Conservation (phyloP, 2,329 filamentous ascomycete species). For the Penicillium hordei region DNA sequence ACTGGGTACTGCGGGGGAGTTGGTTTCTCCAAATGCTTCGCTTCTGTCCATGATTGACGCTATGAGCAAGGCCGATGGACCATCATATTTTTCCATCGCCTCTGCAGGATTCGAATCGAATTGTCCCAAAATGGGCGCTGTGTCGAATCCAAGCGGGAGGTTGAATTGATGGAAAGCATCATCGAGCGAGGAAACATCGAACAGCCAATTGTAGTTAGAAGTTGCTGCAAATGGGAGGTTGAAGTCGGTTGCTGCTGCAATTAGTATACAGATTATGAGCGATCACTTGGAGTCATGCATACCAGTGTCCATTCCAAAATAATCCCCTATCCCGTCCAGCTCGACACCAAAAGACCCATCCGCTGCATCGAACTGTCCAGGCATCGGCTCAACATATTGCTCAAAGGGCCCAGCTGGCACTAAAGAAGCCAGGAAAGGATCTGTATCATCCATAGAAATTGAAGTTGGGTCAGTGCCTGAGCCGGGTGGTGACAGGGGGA, state of each 20-base stretch:
- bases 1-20: constrained; percentile 8
- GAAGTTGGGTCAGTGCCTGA: constrained; percentile 27
- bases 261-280: background rate
- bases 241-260: constrained; percentile 56
- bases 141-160: constrained; percentile 26
- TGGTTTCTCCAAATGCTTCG: background rate
- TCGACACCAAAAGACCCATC: constrained; percentile 32
- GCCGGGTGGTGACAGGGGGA: constrained; percentile 30
- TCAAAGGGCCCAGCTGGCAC: constrained; percentile 34
- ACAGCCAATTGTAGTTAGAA: constrained; percentile 63
- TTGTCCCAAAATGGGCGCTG: constrained; percentile 23
- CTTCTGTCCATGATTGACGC: constrained; percentile 26
- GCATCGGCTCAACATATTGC: constrained; percentile 34
- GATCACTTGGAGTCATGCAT: constrained; percentile 5
- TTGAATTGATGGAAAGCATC: constrained; percentile 32
- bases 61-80: constrained; percentile 26
- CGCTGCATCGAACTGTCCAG: constrained; percentile 37
- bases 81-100: constrained; percentile 16
- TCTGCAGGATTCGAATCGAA: constrained; percentile 6
- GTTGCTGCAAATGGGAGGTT: constrained; percentile 66
- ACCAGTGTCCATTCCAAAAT: constrained; percentile 60
- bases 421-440: constrained; percentile 34
- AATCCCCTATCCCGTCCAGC: constrained; percentile 45
- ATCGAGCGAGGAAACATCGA: constrained; percentile 48
- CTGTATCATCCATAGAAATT: constrained; percentile 25